Evolutionary conservation across 225 moss, liverwort and hornwort species (phyloP).

Genomic region (Marchantia polymorpha): DNA sequence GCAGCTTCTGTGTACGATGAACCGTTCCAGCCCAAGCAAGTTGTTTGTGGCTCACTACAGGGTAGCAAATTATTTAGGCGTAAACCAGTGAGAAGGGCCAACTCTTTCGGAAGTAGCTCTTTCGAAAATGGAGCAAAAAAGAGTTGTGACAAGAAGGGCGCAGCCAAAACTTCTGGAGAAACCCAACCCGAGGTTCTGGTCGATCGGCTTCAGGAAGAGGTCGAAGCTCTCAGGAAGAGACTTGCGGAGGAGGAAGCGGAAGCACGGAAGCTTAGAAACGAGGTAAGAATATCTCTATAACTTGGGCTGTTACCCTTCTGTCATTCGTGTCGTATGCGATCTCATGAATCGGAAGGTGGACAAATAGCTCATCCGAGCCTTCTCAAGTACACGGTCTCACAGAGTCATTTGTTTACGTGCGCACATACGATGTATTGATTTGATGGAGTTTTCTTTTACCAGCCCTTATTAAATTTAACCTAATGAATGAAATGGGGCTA

Average conservation of each 20-base stretch:
- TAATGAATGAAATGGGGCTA: no score
- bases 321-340: no score
- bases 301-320: no score
- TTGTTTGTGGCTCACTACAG: slow-evolving; percentile 23
- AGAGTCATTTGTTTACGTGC: no score
- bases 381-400: no score
- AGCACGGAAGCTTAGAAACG: slow-evolving; percentile 36
- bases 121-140: slow-evolving; percentile 37
- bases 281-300: slow-evolving; percentile 23
- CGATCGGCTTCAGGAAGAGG: slow-evolving; percentile 44
- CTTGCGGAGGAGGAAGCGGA: slow-evolving; percentile 46
- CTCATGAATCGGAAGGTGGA: no score
- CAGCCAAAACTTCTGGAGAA: slow-evolving; percentile 1
- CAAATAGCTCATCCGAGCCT: no score
- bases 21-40: slow-evolving; percentile 37
- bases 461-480: no score
- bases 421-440: no score
- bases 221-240: slow-evolving; percentile 35
- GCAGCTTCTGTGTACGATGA: slow-evolving; percentile 39
- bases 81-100: slow-evolving; percentile 32
- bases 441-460: no score
- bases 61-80: slow-evolving; percentile 41
- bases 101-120: slow-evolving; percentile 33
- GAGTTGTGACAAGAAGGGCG: slow-evolving; percentile 18
- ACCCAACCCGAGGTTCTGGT: slow-evolving; percentile 15